Base-by-base conservation (phyloP, 2,329 filamentous ascomycete genomes). In the Diaporthe destruens region DNA sequence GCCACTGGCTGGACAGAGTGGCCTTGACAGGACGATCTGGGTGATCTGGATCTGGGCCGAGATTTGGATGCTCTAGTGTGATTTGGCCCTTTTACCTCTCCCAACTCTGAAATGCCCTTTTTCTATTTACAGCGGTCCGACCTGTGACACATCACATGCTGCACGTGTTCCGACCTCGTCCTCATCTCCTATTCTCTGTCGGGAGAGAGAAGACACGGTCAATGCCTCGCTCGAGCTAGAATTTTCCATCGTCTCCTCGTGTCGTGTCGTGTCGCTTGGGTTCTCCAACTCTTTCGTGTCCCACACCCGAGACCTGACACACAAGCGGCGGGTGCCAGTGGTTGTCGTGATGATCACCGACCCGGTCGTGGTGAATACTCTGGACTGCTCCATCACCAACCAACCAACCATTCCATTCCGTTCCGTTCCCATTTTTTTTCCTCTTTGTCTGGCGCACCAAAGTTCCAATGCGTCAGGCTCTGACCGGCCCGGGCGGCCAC, bases 11-110 rank as follows among this genome's bases (percentile, higher is more conserved):
- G n/a, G n/a, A n/a, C n/a, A n/a, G n/a, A n/a, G n/a, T n/a, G n/a
- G n/a, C n/a, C n/a, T n/a, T 66, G 61, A 66, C 61, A 66, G 61
- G 61, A 66, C 61, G 61, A 66, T 66, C 61, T 66, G 61, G 61
- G 47, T 66, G 61, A 66, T 66, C 61, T 66, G 61, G 44, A 66
- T 39, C 61, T 53, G 61, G 61, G 32, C 61, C 47, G 61, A 66
- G 61, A 66, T 66, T 66, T 66, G 61, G 61, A 66, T 53, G 29
- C 47, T 39, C 47, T 66, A 25, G 5, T 66, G 61, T 66, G 61
- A 66, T 66, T 7, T 66, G 61, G 25, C 61, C 61, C 14, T n/a
- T n/a, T n/a, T n/a, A n/a, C n/a, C n/a, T 51, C 11, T 39, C 39
- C 12, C 12, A 42, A 42, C 14, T 18, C 39, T 42, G 39, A 12